Evolutionary conservation across 2,329 filamentous ascomycete genomes (phyloP), one percentile per base, ranked within the genome.

Genomic region (Trichoderma asperellum): DNA sequence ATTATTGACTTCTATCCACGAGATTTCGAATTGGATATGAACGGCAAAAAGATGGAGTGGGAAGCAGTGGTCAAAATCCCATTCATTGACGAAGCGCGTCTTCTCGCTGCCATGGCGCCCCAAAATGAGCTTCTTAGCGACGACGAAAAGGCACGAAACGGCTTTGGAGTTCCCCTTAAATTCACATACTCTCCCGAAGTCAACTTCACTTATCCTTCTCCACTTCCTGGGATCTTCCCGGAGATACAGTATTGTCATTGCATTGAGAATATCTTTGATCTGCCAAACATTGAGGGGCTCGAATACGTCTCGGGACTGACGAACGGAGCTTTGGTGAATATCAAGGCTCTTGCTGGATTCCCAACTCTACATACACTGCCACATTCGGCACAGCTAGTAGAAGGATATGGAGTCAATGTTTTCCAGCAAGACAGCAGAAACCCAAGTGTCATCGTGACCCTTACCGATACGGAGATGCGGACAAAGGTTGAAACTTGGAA

Each of bases 11-110:
- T 99, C 79, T 99, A 99, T 76, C 96, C 96, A 2, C 88, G 95
- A 74, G 96, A 99, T 75, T 99, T 99, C 76, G 93, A 96, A 73
- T 85, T 99, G 52, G 96, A 99, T 78, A 98, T 99, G 96, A 98
- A 99, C 75, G 96, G 96, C 70, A 99, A 99, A 84, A 99, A 97
- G 83, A 96, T 97, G 92, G 96, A 99, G 72, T 99, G 96, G 96
- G 96, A 99, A 78, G 96, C 96, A 34, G 95, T 99, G 47, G 94
- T 99, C 73, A 99, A 98, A 81, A 99, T 99, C 76, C 96, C 96
- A 0, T 99, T 99, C 81, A 99, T 99, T 72, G 93, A 99, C 70
- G 95, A 99, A 79, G 89, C 91, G 75, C 89, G 96, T 32, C 84
- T 99, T 2, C 84, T 99, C 68, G 82, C 85, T 47, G 96, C 95